Evolutionary conservation across 2,329 filamentous ascomycete species (phyloP).

Genomic region (Colletotrichum cereale): DNA sequence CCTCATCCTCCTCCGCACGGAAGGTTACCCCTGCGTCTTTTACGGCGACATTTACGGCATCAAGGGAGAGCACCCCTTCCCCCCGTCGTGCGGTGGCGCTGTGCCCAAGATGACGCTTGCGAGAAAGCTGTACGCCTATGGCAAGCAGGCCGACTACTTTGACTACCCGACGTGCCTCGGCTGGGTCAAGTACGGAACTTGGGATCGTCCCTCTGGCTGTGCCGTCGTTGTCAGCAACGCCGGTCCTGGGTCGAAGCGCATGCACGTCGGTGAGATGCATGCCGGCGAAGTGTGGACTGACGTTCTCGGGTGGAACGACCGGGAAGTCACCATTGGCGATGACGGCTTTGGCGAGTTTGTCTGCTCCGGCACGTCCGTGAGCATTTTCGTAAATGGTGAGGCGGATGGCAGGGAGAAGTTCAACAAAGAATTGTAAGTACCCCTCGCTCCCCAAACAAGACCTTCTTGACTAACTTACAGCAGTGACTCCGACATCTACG

Average conservation of each 20-base stretch:
- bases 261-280: constrained; percentile 72
- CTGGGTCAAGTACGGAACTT: constrained; percentile 65
- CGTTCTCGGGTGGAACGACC: constrained; percentile 67
- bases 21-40: constrained; percentile 76
- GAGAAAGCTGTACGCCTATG: constrained; percentile 76
- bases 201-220: constrained; percentile 61
- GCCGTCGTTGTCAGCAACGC: constrained; percentile 70
- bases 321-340: constrained; percentile 69
- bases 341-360: constrained; percentile 72
- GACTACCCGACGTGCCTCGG: constrained; percentile 73
- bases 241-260: constrained; percentile 64
- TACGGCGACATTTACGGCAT: constrained; percentile 79
- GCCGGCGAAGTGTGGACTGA: constrained; percentile 75
- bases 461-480: constrained; percentile 9
- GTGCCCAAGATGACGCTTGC: constrained; percentile 71
- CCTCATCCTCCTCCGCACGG: constrained; percentile 74
- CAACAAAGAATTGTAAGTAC: constrained; percentile 54
- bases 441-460: no score
- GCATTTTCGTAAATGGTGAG: constrained; percentile 70
- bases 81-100: constrained; percentile 65
- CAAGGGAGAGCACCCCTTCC: constrained; percentile 57
- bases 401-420: constrained; percentile 64
- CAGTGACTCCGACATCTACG: constrained; percentile 47
- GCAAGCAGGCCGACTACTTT: constrained; percentile 73
- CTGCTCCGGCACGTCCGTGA: constrained; percentile 65